phyloP scores from a whole-genome alignment of 257 asterid genomes.

The Petrea volubilis region DNA sequence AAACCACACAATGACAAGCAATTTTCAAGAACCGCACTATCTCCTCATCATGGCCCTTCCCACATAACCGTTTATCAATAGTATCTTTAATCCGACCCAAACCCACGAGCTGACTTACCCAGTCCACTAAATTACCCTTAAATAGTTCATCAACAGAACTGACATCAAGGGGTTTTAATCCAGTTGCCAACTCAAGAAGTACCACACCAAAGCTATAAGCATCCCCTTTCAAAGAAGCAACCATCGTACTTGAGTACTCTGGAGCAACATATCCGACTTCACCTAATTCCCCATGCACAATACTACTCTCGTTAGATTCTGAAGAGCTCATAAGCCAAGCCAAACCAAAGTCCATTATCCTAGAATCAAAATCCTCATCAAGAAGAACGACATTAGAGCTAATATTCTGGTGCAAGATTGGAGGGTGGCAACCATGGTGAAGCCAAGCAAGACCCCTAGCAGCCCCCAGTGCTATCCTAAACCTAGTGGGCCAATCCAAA shows the following conservation, averaged over 20 bases:
- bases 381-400: slow-evolving; percentile 60
- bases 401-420: slow-evolving; percentile 57
- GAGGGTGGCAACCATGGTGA: slow-evolving; percentile 73
- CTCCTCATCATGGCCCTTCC: slow-evolving; percentile 55
- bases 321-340: slow-evolving; percentile 58
- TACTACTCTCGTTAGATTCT: slow-evolving; percentile 60
- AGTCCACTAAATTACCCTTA: slow-evolving; percentile 64
- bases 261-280: slow-evolving; percentile 85
- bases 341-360: slow-evolving; percentile 69
- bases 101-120: slow-evolving; percentile 49
- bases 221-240: slow-evolving; percentile 78
- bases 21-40: slow-evolving; percentile 48
- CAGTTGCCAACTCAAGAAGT: slow-evolving; percentile 68
- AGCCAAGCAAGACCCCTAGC: slow-evolving; percentile 79
- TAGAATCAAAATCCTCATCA: slow-evolving; percentile 62
- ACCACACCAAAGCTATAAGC: slow-evolving; percentile 79
- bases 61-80: slow-evolving; percentile 42
- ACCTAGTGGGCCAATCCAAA: slow-evolving; percentile 58
- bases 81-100: slow-evolving; percentile 46
- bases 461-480: slow-evolving; percentile 53
- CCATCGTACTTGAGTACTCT: slow-evolving; percentile 70
- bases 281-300: slow-evolving; percentile 62
- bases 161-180: slow-evolving; percentile 55
- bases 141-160: slow-evolving; percentile 43
- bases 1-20: slow-evolving; percentile 54